Evolutionary conservation across 768 basidiomycete genomes (phyloP).

Genomic region (Boletus bicolor): DNA sequence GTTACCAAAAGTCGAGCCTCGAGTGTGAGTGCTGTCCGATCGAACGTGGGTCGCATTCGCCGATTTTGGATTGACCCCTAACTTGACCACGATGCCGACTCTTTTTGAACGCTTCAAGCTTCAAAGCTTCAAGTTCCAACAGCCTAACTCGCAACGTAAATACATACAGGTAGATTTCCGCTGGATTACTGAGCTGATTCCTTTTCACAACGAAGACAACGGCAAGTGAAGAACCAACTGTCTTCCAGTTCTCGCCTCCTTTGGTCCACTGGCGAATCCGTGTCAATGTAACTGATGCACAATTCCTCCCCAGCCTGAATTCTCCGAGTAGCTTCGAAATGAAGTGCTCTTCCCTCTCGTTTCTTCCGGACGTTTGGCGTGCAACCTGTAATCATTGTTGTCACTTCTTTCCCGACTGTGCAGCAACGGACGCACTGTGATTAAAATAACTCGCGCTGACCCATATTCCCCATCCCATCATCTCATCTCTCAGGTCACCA

Average conservation of each 20-base stretch:
- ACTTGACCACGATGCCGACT: no score
- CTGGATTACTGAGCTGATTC: constrained; percentile 9
- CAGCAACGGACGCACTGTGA: constrained; percentile 44
- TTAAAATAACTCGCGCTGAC: constrained; percentile 64
- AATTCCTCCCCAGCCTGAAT: constrained; percentile 52
- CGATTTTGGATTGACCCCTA: constrained; percentile 8
- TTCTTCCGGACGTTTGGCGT: constrained; percentile 49
- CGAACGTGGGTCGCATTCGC: constrained; percentile 17
- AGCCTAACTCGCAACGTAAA: background rate
- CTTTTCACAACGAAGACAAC: constrained; percentile 43
- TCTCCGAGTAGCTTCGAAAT: constrained; percentile 44
- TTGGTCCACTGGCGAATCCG: constrained; percentile 28
- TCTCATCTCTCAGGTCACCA: constrained; percentile 44
- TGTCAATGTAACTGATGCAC: constrained; percentile 55
- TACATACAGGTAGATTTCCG: background rate
- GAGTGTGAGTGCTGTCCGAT: constrained; percentile 1
- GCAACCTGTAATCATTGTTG: constrained; percentile 40
- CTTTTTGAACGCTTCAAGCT: no score
- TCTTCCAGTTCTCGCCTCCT: constrained; percentile 41
- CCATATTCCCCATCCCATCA: constrained; percentile 67
- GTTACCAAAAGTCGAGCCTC: background rate
- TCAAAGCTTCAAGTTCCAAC: background rate
- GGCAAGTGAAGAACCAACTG: constrained; percentile 58
- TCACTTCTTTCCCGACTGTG: background rate
- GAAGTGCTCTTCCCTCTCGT: constrained; percentile 41